Percentiles rank a stretch among this genome's conserved stretches.
phyloP scores from a whole-genome alignment of 2,329 filamentous ascomycete species.

The Diaporthe sp. region DNA sequence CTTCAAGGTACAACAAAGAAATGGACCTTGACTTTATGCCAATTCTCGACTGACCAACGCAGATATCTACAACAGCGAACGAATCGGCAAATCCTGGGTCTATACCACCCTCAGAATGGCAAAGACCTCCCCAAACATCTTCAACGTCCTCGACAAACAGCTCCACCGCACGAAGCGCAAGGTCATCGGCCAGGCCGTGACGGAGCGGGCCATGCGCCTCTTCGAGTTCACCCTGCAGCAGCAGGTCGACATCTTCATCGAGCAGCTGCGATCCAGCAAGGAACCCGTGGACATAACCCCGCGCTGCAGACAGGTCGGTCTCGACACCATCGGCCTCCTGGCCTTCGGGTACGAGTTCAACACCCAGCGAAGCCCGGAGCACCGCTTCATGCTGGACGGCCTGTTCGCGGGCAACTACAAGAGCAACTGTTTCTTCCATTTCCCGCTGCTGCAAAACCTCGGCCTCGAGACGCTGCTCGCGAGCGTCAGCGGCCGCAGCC shows the following conservation, averaged over 20 bases:
- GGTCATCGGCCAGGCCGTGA: slow-evolving; percentile 19
- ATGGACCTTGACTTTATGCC: too few relatives aligned
- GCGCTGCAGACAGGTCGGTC: not conserved
- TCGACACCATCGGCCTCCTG: slow-evolving; percentile 8
- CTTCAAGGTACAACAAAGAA: not conserved
- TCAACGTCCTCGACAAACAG: not conserved
- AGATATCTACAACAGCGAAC: slow-evolving; percentile 9
- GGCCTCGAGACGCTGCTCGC: not conserved
- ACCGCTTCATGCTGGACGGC: not conserved
- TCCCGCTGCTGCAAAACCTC: not conserved
- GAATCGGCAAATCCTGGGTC: not conserved
- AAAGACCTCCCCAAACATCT: slow-evolving; percentile 7
- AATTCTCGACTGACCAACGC: not conserved
- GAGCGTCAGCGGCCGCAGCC: not conserved
- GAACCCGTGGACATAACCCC: not conserved
- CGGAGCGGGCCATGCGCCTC: slow-evolving; percentile 4
- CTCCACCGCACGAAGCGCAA: slow-evolving; percentile 5
- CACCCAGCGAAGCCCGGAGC: not conserved
- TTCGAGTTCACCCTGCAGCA: slow-evolving; percentile 14
- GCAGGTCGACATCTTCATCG: slow-evolving; percentile 10
- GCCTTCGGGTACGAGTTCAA: slow-evolving; percentile 8
- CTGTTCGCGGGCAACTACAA: not conserved
- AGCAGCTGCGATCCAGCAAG: not conserved
- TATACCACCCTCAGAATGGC: not conserved
- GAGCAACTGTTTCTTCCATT: not conserved